A percentile compares a stretch with the other conserved stretches of the same genome.
Evolutionary conservation across 805 yeast species (phyloP).

Genomic region (Cyberlindnera sargentensis): DNA sequence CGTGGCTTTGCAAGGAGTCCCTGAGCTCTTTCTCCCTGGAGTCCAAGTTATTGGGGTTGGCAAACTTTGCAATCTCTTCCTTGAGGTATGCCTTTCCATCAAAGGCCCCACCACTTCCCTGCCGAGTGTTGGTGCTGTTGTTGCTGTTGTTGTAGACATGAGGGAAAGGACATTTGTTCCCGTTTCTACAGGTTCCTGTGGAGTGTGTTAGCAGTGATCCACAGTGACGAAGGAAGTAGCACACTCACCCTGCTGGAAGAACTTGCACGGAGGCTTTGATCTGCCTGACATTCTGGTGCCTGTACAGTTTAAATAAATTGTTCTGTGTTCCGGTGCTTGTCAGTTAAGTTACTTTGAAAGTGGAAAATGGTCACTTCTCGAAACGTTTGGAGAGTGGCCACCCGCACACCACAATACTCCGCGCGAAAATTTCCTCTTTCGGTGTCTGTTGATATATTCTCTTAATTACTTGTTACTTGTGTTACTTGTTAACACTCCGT

Average conservation of each 20-base stretch:
- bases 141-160: slow-evolving; percentile 27
- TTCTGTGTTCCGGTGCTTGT: neutral
- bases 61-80: slow-evolving; percentile 4
- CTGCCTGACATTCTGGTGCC: slow-evolving; percentile 16
- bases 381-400: neutral
- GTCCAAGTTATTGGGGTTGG: slow-evolving; percentile 7
- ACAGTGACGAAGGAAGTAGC: neutral
- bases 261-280: slow-evolving; percentile 34
- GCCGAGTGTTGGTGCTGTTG: neutral
- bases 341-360: neutral
- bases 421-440: neutral
- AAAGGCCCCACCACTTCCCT: neutral
- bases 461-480: no score
- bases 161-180: slow-evolving; percentile 35
- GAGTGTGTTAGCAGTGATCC: neutral
- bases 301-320: no score
- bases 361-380: neutral
- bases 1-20: slow-evolving; percentile 17
- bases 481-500: neutral
- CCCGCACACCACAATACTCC: neutral
- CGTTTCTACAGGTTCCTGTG: slow-evolving; percentile 32
- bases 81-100: neutral
- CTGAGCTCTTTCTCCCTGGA: slow-evolving; percentile 24
- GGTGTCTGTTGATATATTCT: neutral
- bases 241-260: slow-evolving; percentile 31